These are phyloP conservation scores for Vinca minor DNA, from an alignment of 257 asterid species.

Conservation along the genomic window DNA sequence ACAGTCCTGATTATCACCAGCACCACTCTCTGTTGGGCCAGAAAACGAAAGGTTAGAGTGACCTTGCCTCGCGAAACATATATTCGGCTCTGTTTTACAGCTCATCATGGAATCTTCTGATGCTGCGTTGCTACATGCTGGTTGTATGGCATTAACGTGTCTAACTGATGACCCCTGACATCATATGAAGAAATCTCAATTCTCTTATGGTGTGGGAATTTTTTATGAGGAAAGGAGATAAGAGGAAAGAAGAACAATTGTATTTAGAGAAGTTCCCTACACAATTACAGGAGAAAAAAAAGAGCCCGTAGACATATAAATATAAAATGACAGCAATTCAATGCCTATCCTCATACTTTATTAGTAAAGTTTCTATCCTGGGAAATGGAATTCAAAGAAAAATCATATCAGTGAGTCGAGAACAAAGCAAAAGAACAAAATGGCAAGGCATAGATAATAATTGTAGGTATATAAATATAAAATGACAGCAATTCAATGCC, in stretches of 20 bases:
- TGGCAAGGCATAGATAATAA: too few species aligned
- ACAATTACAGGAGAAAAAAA: background rate
- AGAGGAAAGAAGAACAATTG: background rate
- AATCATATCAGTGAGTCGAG: background rate
- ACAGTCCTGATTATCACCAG: conserved; percentile 58
- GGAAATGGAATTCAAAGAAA: too few species aligned
- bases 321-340: too few species aligned
- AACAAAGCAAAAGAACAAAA: background rate
- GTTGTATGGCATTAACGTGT: conserved; percentile 37
- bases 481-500: too few species aligned
- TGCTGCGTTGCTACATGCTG: conserved; percentile 76
- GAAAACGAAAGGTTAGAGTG: conserved; percentile 60
- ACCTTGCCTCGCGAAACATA: conserved; percentile 43
- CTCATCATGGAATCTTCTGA: conserved; percentile 68
- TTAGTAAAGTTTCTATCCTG: too few species aligned
- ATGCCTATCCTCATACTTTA: too few species aligned
- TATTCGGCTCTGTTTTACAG: conserved; percentile 74
- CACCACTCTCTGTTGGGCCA: conserved; percentile 50
- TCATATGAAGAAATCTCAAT: conserved; percentile 1
- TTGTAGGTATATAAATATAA: too few species aligned
- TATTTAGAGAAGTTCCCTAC: background rate
- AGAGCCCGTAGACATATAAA: too few species aligned
- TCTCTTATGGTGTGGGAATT: background rate
- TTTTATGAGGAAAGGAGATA: too few species aligned
- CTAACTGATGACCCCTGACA: conserved; percentile 49